Base-by-base conservation (phyloP, 2,329 filamentous ascomycete genomes). In the Colletotrichum shisoi region DNA sequence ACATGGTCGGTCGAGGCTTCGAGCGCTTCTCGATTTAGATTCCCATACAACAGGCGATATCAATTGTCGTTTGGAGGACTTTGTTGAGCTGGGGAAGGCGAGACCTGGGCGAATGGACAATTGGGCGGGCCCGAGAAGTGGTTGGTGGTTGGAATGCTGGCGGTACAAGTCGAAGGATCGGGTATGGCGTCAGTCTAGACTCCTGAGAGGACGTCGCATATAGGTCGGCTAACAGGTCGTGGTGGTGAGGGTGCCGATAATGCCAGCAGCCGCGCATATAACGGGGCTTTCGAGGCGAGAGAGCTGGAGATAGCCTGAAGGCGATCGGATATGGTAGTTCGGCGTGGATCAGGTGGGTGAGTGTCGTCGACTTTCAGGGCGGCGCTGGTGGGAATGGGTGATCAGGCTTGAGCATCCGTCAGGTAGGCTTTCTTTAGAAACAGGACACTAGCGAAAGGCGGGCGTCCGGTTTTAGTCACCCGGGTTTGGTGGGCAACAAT, bases 1-100 rank as follows among this genome's bases (percentile, higher is more conserved):
- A 89, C 63, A 62, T 78, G 72, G 58, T 62, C 45, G 53, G 37
- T 60, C 24, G 56, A 17, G 21, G 15, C 67, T 46, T 56, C 37
- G 42, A 63, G 62, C 53, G 54, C 17, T 21, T 48, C 62, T 61
- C 45, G 45, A 27, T 53, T 40, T 27, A 49, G 31, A 44, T 42
- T 69, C 34, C 65, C 61, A 67, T 69, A 44, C 61, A 66, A 57
- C 34, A 59, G 52, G 62, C 56, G 53, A 46, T 60, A 40, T 24
- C 27, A 27, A 40, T 40, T 34, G 56, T 58, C 51, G 45, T 45
- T 39, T 31, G 24, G 44, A 34, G 39, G 44, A n/a, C 21, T 45
- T 45, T 17, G 39, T 57, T 53, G 45, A 37, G 31, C 34, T 46
- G 52, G n/a, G 44, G 54, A 34, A 54, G 45, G 61, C 54, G 54